A percentile compares a stretch with the other conserved stretches of the same genome.
These are phyloP conservation scores for Arthrobotrys conoides DNA, from an alignment of 2,329 filamentous ascomycete species.

Conservation along the genomic window DNA sequence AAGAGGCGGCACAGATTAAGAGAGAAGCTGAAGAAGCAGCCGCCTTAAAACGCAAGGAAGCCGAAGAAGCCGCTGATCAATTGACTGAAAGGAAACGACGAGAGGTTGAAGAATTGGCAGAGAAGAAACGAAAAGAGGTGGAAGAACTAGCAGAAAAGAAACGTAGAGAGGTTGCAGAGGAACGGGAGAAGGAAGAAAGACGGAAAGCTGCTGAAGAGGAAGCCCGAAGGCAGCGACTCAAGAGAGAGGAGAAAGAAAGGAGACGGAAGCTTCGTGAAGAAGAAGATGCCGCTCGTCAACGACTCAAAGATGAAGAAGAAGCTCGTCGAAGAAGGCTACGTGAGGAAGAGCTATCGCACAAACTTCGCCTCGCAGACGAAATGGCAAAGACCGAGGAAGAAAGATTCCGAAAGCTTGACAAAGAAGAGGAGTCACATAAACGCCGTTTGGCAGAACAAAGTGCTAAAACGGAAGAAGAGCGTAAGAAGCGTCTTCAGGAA, in stretches of 20 bases:
- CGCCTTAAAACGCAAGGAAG: constrained; percentile 90
- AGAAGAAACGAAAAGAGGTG: constrained; percentile 86
- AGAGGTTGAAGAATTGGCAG: constrained; percentile 84
- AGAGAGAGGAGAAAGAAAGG: constrained; percentile 88
- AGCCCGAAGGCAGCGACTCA: constrained; percentile 85
- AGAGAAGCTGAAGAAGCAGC: constrained; percentile 92
- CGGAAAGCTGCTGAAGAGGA: constrained; percentile 82
- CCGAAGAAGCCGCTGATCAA: constrained; percentile 78
- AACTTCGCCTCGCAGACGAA: constrained; percentile 58
- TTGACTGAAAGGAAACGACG: constrained; percentile 89
- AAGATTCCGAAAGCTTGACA: constrained; percentile 79
- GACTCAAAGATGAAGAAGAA: constrained; percentile 67
- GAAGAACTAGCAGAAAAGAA: constrained; percentile 82
- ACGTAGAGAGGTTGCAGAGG: constrained; percentile 81
- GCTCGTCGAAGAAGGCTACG: constrained; percentile 35
- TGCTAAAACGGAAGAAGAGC: constrained; percentile 40
- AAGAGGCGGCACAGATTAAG: constrained; percentile 69
- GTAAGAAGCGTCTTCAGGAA: constrained; percentile 36
- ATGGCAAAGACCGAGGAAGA: constrained; percentile 76
- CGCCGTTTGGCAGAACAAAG: constrained; percentile 51
- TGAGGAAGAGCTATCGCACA: constrained; percentile 53
- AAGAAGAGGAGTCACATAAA: constrained; percentile 52
- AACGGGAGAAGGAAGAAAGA: constrained; percentile 83
- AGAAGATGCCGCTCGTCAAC: constrained; percentile 82
- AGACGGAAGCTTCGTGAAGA: constrained; percentile 89